Conservation (phyloP, 1,284 basidiomycete genomes). For the Apiotrichum brassicae region DNA sequence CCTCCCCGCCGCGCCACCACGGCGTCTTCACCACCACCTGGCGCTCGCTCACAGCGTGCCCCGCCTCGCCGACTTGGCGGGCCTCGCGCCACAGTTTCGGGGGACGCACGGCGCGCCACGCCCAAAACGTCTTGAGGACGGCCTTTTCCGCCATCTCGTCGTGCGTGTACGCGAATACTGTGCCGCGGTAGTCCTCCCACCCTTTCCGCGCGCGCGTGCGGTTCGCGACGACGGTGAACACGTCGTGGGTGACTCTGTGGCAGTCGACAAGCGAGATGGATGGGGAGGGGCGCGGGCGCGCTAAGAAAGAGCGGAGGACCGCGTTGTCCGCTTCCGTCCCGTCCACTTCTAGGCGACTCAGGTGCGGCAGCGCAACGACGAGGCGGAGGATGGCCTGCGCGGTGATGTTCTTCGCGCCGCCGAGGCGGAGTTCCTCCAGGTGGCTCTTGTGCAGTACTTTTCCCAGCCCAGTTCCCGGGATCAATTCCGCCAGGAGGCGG, state of each 20-base stretch:
- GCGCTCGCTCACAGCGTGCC: not conserved
- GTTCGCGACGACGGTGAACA: slow-evolving; percentile 52
- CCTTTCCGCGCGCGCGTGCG: slow-evolving; percentile 63
- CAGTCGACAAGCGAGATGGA: slow-evolving; percentile 66
- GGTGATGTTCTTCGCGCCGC: slow-evolving; percentile 59
- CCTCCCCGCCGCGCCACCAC: slow-evolving; percentile 9
- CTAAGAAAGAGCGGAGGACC: slow-evolving; percentile 63
- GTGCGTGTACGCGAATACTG: slow-evolving; percentile 33
- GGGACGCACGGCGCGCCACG: slow-evolving; percentile 71
- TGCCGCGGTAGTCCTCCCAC: slow-evolving; percentile 62
- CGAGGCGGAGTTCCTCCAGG: slow-evolving; percentile 67
- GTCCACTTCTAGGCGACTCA: slow-evolving; percentile 66
- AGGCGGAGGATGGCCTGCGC: slow-evolving; percentile 61
- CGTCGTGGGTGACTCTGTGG: slow-evolving; percentile 57
- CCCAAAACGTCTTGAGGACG: slow-evolving; percentile 79
- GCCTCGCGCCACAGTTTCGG: slow-evolving; percentile 26
- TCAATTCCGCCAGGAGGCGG: slow-evolving; percentile 52
- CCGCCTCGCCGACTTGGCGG: slow-evolving; percentile 12
- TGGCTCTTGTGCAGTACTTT: slow-evolving; percentile 16
- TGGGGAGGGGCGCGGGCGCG: slow-evolving; percentile 39
- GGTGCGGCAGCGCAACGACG: slow-evolving; percentile 57
- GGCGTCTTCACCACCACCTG: not conserved
- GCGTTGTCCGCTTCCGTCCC: slow-evolving; percentile 63
- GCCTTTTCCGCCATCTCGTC: slow-evolving; percentile 36
- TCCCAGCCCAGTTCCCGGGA: slow-evolving; percentile 11